Evolutionary conservation across 805 yeast genomes (phyloP).

Genomic region (Komagataella phaffii): DNA sequence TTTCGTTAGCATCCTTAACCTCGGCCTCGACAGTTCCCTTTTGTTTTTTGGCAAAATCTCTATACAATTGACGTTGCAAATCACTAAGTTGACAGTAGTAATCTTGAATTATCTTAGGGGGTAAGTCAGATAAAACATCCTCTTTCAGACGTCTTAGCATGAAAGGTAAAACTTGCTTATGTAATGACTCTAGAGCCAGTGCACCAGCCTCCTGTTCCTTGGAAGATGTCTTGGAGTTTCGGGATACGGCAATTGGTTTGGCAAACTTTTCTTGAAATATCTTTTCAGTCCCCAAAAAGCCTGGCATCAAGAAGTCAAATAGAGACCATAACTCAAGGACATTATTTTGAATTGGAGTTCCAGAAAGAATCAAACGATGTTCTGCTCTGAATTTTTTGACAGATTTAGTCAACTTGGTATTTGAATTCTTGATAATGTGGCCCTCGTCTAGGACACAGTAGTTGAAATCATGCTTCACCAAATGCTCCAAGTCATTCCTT

Average conservation of each 20-base stretch:
- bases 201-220: constrained; percentile 97
- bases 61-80: constrained; percentile 75
- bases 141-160: constrained; percentile 93
- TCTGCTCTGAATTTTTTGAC: constrained; percentile 77
- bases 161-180: constrained; percentile 92
- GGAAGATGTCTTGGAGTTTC: constrained; percentile 77
- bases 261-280: constrained; percentile 89
- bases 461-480: constrained; percentile 58
- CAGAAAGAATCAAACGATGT: constrained; percentile 83
- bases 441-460: constrained; percentile 97
- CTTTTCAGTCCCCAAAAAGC: constrained; percentile 91
- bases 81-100: constrained; percentile 94
- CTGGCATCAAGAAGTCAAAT: constrained; percentile 97
- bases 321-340: constrained; percentile 95
- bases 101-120: constrained; percentile 97
- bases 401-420: constrained; percentile 77
- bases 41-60: constrained; percentile 81
- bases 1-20: constrained; percentile 24
- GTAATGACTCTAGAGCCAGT: constrained; percentile 86
- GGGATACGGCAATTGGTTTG: constrained; percentile 92
- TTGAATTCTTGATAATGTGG: constrained; percentile 87
- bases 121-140: constrained; percentile 89
- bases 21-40: constrained; percentile 58
- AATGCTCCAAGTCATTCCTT: constrained; percentile 69
- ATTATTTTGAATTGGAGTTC: constrained; percentile 97